Evolutionary conservation across 2,329 filamentous ascomycete genomes (phyloP).

Genomic region (Calonectria henricotiae): DNA sequence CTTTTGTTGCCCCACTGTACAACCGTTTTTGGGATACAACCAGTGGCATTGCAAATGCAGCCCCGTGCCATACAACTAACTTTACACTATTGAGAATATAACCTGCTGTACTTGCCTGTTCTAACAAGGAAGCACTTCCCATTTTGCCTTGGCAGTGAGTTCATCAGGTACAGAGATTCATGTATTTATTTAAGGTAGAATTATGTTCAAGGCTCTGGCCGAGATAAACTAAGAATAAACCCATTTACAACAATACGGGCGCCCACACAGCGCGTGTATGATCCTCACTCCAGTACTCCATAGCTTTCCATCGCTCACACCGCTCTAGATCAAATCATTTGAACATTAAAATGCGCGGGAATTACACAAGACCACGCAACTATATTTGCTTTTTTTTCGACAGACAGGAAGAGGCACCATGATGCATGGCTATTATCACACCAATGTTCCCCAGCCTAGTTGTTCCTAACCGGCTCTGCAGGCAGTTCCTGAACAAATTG

Average conservation of each 20-base stretch:
- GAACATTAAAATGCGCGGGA: not conserved
- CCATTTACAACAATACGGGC: slow-evolving; percentile 1
- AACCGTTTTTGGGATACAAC: no score
- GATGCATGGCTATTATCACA: not conserved
- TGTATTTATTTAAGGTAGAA: not conserved
- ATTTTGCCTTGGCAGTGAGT: no score
- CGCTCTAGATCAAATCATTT: slow-evolving; percentile 7
- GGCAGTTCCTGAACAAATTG: slow-evolving; percentile 9
- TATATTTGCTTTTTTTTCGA: not conserved
- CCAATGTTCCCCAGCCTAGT: not conserved
- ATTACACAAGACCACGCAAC: not conserved
- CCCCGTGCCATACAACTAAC: no score
- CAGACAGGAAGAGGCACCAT: not conserved
- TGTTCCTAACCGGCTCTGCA: not conserved
- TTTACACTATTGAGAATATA: no score
- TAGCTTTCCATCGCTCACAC: slow-evolving; percentile 8
- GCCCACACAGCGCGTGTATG: not conserved
- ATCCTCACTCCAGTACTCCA: slow-evolving; percentile 15
- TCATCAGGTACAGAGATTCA: no score
- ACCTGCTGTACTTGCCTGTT: no score
- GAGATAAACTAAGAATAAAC: not conserved
- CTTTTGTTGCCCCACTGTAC: no score
- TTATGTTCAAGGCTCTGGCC: not conserved
- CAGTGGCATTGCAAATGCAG: no score
- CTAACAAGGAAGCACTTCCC: no score